Percentiles rank a stretch among this genome's conserved stretches.
Evolutionary conservation across 2,329 filamentous ascomycete species (phyloP).

Genomic region (Hysterium pulicare): DNA sequence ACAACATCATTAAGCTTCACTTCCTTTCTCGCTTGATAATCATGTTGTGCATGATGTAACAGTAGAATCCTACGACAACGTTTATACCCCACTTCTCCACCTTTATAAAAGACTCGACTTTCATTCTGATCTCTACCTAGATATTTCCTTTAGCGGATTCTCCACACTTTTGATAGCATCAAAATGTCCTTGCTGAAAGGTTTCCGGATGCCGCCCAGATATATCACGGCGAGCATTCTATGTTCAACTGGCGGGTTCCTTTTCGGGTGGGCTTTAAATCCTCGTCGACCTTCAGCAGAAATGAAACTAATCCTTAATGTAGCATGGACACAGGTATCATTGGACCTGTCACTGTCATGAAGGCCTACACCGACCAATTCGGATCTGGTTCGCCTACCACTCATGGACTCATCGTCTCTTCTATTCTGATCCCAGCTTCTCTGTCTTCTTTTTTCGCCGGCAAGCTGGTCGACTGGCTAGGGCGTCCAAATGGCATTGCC

Average conservation of each 20-base stretch:
- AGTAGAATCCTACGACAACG: no score
- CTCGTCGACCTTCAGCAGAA: no score
- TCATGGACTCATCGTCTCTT: slow-evolving; percentile 58
- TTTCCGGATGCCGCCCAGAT: neutral
- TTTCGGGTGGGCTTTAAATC: neutral
- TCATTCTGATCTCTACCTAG: no score
- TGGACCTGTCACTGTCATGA: slow-evolving; percentile 59
- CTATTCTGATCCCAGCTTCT: slow-evolving; percentile 55
- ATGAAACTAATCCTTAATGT: no score
- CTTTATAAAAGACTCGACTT: no score
- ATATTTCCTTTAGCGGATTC: no score
- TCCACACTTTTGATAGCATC: no score
- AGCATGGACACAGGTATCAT: slow-evolving; percentile 53
- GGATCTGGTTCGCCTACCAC: slow-evolving; percentile 51
- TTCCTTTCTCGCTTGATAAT: no score
- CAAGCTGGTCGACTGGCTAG: slow-evolving; percentile 54
- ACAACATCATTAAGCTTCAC: no score
- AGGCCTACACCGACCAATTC: slow-evolving; percentile 48
- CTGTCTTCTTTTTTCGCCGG: slow-evolving; percentile 56
- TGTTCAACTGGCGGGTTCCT: neutral
- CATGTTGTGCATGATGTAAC: no score
- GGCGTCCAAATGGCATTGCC: slow-evolving; percentile 48
- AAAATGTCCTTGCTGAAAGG: neutral
- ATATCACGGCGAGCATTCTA: neutral
- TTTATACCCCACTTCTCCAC: no score